phyloP scores from a whole-genome alignment of 2,329 filamentous ascomycete species.

The Fusarium dlaminii region DNA sequence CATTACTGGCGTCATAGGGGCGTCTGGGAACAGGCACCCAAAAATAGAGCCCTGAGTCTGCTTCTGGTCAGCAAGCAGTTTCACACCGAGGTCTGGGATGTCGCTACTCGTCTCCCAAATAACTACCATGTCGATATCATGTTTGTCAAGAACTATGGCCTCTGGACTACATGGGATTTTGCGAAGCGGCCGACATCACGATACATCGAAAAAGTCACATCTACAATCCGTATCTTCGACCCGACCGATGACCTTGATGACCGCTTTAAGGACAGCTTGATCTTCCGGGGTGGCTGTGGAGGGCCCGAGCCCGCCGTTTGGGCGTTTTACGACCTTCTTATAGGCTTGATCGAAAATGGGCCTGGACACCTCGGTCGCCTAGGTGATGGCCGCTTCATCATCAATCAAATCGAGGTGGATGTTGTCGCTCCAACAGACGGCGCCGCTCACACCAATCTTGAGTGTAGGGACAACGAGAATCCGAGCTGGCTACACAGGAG shows the following conservation, averaged over 20 bases:
- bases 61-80: conserved; percentile 4
- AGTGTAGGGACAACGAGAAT: background rate
- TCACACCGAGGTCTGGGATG: background rate
- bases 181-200: background rate
- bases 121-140: conserved; percentile 21
- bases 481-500: background rate
- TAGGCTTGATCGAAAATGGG: background rate
- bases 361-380: background rate
- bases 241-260: background rate
- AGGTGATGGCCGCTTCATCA: no score
- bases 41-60: background rate
- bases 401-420: conserved; percentile 7
- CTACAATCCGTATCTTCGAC: conserved; percentile 11
- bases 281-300: background rate
- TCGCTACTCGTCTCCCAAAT: background rate
- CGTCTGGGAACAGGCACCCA: background rate
- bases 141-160: conserved; percentile 4
- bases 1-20: background rate
- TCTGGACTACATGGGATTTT: conserved; percentile 12
- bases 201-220: conserved; percentile 1
- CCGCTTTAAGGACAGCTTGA: background rate
- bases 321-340: background rate
- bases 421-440: conserved; percentile 7
- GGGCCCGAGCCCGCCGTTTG: background rate
- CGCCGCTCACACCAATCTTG: background rate